These are phyloP conservation scores for Termitomyces sp. DNA, from an alignment of 768 basidiomycete species.

Conservation along the genomic window DNA sequence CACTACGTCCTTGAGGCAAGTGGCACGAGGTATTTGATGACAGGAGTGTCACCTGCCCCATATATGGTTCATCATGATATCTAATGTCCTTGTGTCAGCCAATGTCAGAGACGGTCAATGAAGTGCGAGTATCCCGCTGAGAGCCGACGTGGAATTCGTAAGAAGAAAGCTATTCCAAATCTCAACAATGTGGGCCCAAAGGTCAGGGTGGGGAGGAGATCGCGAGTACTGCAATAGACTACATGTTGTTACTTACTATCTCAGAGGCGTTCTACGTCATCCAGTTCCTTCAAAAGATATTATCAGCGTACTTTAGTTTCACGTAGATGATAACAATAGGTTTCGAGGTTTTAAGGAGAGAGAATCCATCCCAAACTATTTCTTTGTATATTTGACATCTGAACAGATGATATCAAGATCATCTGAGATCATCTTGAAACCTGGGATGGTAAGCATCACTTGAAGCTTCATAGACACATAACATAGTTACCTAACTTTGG, in stretches of 20 bases:
- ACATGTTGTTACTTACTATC: neutral
- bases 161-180: conserved; percentile 30
- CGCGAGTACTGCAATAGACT: conserved; percentile 6
- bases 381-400: conserved; percentile 4
- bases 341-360: neutral
- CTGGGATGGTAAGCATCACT: neutral
- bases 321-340: neutral
- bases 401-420: conserved; percentile 1
- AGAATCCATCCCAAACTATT: neutral
- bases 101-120: conserved; percentile 65
- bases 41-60: conserved; percentile 5
- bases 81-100: conserved; percentile 35
- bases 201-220: conserved; percentile 13
- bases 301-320: neutral
- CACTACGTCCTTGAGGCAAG: conserved; percentile 7
- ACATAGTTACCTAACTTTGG: neutral
- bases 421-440: too few species aligned
- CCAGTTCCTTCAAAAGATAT: neutral
- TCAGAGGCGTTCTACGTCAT: neutral
- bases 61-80: neutral
- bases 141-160: conserved; percentile 65
- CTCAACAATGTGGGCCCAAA: conserved; percentile 19
- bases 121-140: conserved; percentile 68
- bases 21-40: conserved; percentile 8
- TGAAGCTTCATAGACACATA: neutral